Evolutionary conservation across 805 yeast genomes (phyloP).

Genomic region (Priceomyces castillae): DNA sequence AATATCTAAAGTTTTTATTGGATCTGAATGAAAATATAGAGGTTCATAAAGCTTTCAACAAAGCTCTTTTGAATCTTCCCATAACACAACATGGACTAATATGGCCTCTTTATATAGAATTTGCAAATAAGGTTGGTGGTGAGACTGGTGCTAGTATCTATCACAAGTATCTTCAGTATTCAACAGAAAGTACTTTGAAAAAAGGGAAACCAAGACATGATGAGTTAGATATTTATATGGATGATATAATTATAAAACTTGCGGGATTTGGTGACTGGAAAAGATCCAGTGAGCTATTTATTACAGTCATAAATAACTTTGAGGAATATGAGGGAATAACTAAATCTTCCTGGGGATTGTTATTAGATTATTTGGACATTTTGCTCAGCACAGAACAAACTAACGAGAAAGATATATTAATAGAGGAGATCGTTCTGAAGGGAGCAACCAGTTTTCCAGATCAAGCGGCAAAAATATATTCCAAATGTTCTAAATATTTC

Average conservation of each 20-base stretch:
- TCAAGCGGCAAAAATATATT: slow-evolving; percentile 50
- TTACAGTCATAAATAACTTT: slow-evolving; percentile 30
- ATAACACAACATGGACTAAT: slow-evolving; percentile 44
- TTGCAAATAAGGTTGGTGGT: slow-evolving; percentile 49
- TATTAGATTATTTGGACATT: slow-evolving; percentile 45
- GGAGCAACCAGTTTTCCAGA: slow-evolving; percentile 48
- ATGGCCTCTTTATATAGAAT: slow-evolving; percentile 52
- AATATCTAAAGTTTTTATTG: slow-evolving; percentile 45
- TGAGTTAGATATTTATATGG: slow-evolving; percentile 17
- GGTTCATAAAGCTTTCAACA: slow-evolving; percentile 47
- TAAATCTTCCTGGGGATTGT: slow-evolving; percentile 47
- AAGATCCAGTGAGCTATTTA: slow-evolving; percentile 30
- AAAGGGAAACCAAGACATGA: slow-evolving; percentile 6
- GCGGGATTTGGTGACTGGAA: slow-evolving; percentile 26
- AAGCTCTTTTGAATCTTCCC: slow-evolving; percentile 48
- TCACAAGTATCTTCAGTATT: slow-evolving; percentile 27
- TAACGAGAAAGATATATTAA: slow-evolving; percentile 7
- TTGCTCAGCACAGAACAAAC: slow-evolving; percentile 19
- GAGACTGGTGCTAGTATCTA: slow-evolving; percentile 31
- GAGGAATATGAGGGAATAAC: slow-evolving; percentile 23
- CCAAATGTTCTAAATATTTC: slow-evolving; percentile 48
- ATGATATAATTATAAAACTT: slow-evolving; percentile 29
- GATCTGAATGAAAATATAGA: slow-evolving; percentile 31
- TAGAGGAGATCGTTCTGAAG: slow-evolving; percentile 23
- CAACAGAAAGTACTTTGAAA: slow-evolving; percentile 16